Percentiles rank a stretch among this genome's conserved stretches.
phyloP scores from a whole-genome alignment of 768 basidiomycete genomes.

The Lanmaoa pseudosensibilis region DNA sequence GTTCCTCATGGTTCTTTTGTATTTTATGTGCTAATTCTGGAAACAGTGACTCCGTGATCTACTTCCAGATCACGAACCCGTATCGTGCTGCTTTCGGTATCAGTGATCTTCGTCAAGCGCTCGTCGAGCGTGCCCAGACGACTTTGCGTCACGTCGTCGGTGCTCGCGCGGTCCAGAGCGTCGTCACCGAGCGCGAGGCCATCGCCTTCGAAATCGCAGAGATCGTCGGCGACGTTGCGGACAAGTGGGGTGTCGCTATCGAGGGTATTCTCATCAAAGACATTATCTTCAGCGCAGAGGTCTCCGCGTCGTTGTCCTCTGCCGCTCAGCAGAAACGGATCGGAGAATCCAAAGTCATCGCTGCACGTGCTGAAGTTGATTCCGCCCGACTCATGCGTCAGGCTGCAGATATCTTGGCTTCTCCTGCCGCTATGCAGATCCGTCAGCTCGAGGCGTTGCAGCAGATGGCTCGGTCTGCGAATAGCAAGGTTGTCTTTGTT shows the following conservation, averaged over 20 bases:
- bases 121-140: slow-evolving; percentile 85
- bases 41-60: slow-evolving; percentile 84
- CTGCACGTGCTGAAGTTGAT: slow-evolving; percentile 94
- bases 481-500: slow-evolving; percentile 91
- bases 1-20: background rate
- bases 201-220: slow-evolving; percentile 97
- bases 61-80: slow-evolving; percentile 86
- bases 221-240: slow-evolving; percentile 88
- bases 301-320: slow-evolving; percentile 87
- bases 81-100: slow-evolving; percentile 96
- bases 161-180: slow-evolving; percentile 89
- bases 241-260: slow-evolving; percentile 96
- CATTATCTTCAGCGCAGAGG: slow-evolving; percentile 89
- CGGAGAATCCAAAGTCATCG: slow-evolving; percentile 95
- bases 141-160: slow-evolving; percentile 98
- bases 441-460: slow-evolving; percentile 95
- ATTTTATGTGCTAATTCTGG: slow-evolving; percentile 3
- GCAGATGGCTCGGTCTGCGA: slow-evolving; percentile 88
- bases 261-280: slow-evolving; percentile 96
- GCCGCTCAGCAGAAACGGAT: slow-evolving; percentile 97
- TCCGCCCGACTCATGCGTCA: slow-evolving; percentile 94
- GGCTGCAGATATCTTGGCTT: slow-evolving; percentile 92
- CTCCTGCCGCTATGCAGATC: slow-evolving; percentile 97
- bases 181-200: slow-evolving; percentile 95
- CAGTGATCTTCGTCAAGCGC: slow-evolving; percentile 81